Evolutionary conservation across 2,329 filamentous ascomycete genomes (phyloP).

Genomic region (Penicillium occitanis): DNA sequence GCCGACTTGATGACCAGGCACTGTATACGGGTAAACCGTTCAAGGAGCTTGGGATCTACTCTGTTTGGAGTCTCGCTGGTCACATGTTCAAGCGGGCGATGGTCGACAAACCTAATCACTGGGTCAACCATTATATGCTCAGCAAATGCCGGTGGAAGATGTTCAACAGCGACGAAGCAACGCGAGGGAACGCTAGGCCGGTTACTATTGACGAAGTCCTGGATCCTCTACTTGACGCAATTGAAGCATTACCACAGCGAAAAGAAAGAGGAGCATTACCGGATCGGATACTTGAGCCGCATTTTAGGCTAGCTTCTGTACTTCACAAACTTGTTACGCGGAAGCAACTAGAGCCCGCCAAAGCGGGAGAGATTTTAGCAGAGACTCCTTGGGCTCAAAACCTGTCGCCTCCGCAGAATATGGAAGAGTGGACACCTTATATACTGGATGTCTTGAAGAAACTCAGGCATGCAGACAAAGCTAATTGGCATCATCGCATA

Average conservation of each 20-base stretch:
- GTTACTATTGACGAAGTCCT: slow-evolving; percentile 52
- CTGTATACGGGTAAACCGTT: slow-evolving; percentile 62
- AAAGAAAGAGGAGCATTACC: slow-evolving; percentile 52
- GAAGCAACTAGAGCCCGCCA: slow-evolving; percentile 45
- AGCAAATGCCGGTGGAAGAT: slow-evolving; percentile 74
- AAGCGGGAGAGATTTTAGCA: slow-evolving; percentile 52
- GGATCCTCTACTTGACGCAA: slow-evolving; percentile 58
- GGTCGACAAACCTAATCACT: slow-evolving; percentile 59
- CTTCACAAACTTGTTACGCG: slow-evolving; percentile 68
- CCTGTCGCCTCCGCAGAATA: slow-evolving; percentile 48
- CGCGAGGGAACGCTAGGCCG: slow-evolving; percentile 36
- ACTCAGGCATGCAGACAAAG: slow-evolving; percentile 73
- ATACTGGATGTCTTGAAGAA: slow-evolving; percentile 60
- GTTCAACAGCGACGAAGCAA: slow-evolving; percentile 51
- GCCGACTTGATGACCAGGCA: slow-evolving; percentile 51
- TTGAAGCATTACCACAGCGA: slow-evolving; percentile 61
- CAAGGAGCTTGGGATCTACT: slow-evolving; percentile 57
- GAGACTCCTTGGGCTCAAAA: slow-evolving; percentile 58
- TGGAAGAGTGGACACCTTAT: slow-evolving; percentile 60
- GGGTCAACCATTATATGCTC: slow-evolving; percentile 69
- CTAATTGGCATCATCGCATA: slow-evolving; percentile 93
- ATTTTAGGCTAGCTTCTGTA: slow-evolving; percentile 84
- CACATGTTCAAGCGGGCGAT: slow-evolving; percentile 61
- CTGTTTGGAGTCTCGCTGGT: slow-evolving; percentile 65
- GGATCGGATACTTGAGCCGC: slow-evolving; percentile 83